Base-by-base conservation (phyloP, 768 basidiomycete species). In the Boletus sp. region DNA sequence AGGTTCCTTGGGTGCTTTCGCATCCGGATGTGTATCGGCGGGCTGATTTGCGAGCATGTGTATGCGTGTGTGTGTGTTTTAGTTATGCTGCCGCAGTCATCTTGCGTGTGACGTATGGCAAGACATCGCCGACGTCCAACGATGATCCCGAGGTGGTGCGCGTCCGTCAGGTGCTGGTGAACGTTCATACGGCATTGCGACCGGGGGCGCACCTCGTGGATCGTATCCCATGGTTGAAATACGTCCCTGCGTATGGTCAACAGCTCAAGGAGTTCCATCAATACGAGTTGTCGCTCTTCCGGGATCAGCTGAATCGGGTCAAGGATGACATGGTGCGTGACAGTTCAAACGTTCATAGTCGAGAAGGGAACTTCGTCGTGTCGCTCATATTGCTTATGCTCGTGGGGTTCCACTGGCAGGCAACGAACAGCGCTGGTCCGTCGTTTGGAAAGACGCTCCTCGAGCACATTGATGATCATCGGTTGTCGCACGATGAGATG, bases 241-340 rank as follows among this genome's bases (percentile, higher is more conserved):
- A 78, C 61, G 63, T 88, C 15, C 85, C 86, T 5, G 80, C 80
- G 7, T 83, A 84, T 57, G 71, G 81, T 7, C 72, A 75, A 11
- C 76, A 80, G 54, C 73, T 87, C 11, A 72, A 75, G 49, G 70
- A 35, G 34, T 35, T 35, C 34, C 34, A 35, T 35, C 34, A 51
- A 4, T 77, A 79, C 39, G 83, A 84, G 57, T 69, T 83, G 1
- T 63, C 48, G 0, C 63, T 85, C 11, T 84, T 82, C 69, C 78
- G 75, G 44, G 68, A 71, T 1, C 79, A 82, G 47, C 61, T 55
- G 67, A 77, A 7, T 48, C 41, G 45, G 7, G 59, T 61, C 30
- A 52, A 39, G 17, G 27, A 34, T 14, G 49, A 56, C 3, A 52
- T 53, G 45, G 59, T 60, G 14, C 43, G 47, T 41, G 8, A 7